Percentiles rank a stretch among this genome's conserved stretches.
Evolutionary conservation across 2,329 filamentous ascomycete species (phyloP).

Genomic region (Neopestalotiopsis clavispora): DNA sequence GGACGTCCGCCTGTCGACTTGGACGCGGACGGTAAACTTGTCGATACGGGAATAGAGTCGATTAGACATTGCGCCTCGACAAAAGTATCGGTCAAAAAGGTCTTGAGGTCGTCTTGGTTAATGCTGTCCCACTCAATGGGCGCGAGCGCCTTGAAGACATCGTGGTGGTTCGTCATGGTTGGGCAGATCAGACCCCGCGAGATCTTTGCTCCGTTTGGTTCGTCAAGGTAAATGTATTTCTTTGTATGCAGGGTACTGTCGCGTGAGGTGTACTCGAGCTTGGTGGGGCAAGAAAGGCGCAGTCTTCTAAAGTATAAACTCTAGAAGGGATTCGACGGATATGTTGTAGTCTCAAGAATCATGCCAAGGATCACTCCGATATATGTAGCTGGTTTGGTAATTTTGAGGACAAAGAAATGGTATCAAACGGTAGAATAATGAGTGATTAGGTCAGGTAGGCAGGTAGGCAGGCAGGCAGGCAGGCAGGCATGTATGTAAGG

Average conservation of each 20-base stretch:
- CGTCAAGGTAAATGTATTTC: background rate
- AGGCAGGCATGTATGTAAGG: too few species aligned
- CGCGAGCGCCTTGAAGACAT: conserved; percentile 57
- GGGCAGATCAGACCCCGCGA: background rate
- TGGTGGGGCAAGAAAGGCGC: background rate
- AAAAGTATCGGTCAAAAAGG: conserved; percentile 66
- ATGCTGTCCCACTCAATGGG: conserved; percentile 53
- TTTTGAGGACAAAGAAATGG: background rate
- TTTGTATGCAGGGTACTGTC: background rate
- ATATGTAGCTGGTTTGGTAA: background rate
- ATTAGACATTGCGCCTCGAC: conserved; percentile 71
- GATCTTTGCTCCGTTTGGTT: background rate
- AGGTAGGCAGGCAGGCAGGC: background rate
- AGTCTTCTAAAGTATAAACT: too few species aligned
- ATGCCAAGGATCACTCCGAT: background rate
- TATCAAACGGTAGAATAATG: background rate
- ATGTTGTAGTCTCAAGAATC: background rate
- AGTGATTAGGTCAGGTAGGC: background rate
- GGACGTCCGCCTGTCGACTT: conserved; percentile 44
- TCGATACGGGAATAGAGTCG: conserved; percentile 73
- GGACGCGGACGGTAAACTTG: conserved; percentile 47
- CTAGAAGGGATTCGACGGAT: background rate
- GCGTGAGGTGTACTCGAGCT: background rate
- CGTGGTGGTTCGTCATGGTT: conserved; percentile 38
- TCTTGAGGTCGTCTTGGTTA: conserved; percentile 50